Percentiles rank a stretch among this genome's conserved stretches.
These are phyloP conservation scores for Plasmopara muralis DNA, from an alignment of 352 stramenopile species.

Conservation along the genomic window DNA sequence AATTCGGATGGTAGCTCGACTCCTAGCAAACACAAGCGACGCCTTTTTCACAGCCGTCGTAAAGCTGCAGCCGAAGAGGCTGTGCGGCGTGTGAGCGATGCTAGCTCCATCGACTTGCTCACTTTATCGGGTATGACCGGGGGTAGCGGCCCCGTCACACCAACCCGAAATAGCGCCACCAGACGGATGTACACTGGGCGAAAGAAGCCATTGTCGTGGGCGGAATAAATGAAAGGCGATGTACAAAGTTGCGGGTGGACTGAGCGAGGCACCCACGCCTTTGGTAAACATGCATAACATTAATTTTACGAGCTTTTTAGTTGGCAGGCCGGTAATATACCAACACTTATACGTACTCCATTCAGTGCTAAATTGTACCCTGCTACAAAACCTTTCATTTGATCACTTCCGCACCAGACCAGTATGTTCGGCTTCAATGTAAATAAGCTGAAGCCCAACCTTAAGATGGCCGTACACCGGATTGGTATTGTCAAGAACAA, in stretches of 20 bases:
- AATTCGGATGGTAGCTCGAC: constrained; percentile 33
- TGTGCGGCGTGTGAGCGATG: constrained; percentile 27
- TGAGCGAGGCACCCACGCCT: too few species aligned
- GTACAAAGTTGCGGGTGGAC: background rate
- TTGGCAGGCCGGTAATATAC: background rate
- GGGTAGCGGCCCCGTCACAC: constrained; percentile 5
- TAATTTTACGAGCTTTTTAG: too few species aligned
- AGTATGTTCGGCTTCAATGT: constrained; percentile 87
- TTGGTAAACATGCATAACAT: background rate
- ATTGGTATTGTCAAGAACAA: constrained; percentile 91
- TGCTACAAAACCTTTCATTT: background rate
- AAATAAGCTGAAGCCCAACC: constrained; percentile 89
- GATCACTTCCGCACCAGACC: background rate
- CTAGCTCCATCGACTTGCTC: constrained; percentile 25
- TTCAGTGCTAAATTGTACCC: background rate
- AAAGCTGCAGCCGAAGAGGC: constrained; percentile 33
- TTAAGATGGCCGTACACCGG: constrained; percentile 90
- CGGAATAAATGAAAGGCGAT: constrained; percentile 32
- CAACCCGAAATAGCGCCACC: constrained; percentile 17
- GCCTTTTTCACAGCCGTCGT: constrained; percentile 36
- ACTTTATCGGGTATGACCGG: constrained; percentile 33
- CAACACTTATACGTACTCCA: background rate
- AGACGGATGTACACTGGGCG: constrained; percentile 64
- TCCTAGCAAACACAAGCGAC: constrained; percentile 26
- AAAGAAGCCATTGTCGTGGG: constrained; percentile 77